These are phyloP conservation scores for Fonsecaea pedrosoi DNA, from an alignment of 2,329 filamentous ascomycete genomes.

Conservation along the genomic window DNA sequence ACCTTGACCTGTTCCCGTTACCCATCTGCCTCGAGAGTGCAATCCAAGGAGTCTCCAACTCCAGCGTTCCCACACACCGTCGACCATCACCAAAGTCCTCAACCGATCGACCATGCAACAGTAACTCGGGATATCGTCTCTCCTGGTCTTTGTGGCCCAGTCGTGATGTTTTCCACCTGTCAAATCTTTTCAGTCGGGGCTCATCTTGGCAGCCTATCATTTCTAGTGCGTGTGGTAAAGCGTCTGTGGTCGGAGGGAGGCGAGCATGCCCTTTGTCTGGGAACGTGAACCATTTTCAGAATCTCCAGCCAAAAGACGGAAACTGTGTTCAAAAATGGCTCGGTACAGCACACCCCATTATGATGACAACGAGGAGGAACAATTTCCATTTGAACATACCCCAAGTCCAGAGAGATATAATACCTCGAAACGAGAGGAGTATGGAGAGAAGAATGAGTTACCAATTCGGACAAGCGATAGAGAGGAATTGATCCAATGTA, in stretches of 20 bases:
- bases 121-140: background rate
- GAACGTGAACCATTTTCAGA: conserved; percentile 20
- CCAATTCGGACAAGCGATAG: conserved; percentile 59
- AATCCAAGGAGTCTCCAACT: background rate
- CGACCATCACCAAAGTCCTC: background rate
- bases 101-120: background rate
- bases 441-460: conserved; percentile 1
- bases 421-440: conserved; percentile 4
- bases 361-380: conserved; percentile 20
- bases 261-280: conserved; percentile 39
- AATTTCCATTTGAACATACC: conserved; percentile 4
- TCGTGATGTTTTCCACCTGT: conserved; percentile 1
- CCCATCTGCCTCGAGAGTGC: background rate
- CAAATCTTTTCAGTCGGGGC: background rate
- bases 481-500: conserved; percentile 78
- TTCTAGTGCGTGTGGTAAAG: background rate
- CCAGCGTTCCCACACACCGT: background rate
- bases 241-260: background rate
- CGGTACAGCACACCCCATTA: conserved; percentile 20
- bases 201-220: background rate
- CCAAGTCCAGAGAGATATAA: background rate
- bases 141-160: background rate
- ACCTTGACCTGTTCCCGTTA: background rate
- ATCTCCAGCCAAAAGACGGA: conserved; percentile 36
- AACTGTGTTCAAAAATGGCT: conserved; percentile 31